These are phyloP conservation scores for Sparassis latifolia DNA, from an alignment of 1,284 basidiomycete genomes.

Conservation along the genomic window DNA sequence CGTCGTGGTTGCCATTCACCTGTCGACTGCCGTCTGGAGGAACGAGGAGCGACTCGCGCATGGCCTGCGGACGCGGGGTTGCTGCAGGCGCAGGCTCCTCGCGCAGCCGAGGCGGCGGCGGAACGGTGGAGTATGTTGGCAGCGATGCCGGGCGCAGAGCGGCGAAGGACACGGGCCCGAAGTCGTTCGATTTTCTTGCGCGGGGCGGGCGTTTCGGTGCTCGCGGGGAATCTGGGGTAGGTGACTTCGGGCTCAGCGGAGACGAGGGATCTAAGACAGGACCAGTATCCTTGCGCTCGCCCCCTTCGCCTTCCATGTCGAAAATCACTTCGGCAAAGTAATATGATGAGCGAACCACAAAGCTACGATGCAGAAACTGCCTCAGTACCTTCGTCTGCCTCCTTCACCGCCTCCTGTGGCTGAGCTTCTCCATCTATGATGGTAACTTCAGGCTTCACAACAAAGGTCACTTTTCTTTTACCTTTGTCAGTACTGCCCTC, in stretches of 20 bases:
- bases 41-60: conserved; percentile 15
- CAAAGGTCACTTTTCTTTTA: conserved; percentile 69
- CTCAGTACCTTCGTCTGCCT: conserved; percentile 2
- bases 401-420: conserved; percentile 21
- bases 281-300: background rate
- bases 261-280: conserved; percentile 2
- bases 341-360: conserved; percentile 6
- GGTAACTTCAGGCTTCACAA: conserved; percentile 50
- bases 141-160: conserved; percentile 61
- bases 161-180: conserved; percentile 48
- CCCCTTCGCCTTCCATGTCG: conserved; percentile 40
- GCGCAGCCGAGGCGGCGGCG: conserved; percentile 12
- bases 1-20: background rate
- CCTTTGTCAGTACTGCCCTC: conserved; percentile 33
- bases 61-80: conserved; percentile 12
- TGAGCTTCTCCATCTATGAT: conserved; percentile 35
- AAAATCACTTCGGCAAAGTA: conserved; percentile 54
- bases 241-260: conserved; percentile 10
- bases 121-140: conserved; percentile 45
- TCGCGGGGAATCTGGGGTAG: conserved; percentile 2
- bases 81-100: conserved; percentile 12
- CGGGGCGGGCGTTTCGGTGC: background rate
- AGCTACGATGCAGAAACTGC: background rate
- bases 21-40: conserved; percentile 3
- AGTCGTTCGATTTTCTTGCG: conserved; percentile 21